A percentile compares a stretch with the other conserved stretches of the same genome.
phyloP scores from a whole-genome alignment of 1,139 yeast species.

The Nakaseomyces kungkrabaensis region DNA sequence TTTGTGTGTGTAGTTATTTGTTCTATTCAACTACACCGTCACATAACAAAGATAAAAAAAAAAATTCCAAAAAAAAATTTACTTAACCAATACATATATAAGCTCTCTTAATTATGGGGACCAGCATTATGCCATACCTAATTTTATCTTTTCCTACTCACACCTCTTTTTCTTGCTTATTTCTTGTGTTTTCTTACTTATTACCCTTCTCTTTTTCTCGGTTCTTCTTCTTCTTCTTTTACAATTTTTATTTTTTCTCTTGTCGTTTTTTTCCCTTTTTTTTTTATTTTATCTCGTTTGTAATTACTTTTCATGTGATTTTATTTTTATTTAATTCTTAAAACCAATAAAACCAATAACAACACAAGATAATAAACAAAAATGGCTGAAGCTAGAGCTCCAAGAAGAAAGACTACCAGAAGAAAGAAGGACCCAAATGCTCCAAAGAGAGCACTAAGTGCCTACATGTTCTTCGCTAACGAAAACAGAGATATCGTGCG shows the following conservation, averaged over 20 bases:
- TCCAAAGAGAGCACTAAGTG: slow-evolving; percentile 95
- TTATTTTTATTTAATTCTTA: not conserved
- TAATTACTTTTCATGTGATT: not conserved
- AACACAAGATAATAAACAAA: not conserved
- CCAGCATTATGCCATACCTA: not conserved
- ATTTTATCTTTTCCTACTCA: not conserved
- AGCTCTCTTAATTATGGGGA: not conserved
- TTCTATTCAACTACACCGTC: not conserved
- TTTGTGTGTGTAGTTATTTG: no score
- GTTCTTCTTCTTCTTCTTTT: not conserved
- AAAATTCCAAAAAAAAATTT: not conserved
- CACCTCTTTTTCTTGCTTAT: no score
- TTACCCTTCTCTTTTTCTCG: not conserved
- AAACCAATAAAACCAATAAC: not conserved
- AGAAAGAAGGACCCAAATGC: slow-evolving; percentile 80
- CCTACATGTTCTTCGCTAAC: slow-evolving; percentile 97
- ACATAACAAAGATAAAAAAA: not conserved
- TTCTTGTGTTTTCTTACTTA: no score
- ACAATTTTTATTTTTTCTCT: not conserved
- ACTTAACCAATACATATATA: not conserved
- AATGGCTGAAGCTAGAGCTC: slow-evolving; percentile 2
- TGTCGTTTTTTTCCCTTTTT: not conserved
- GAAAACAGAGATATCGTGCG: slow-evolving; percentile 93
- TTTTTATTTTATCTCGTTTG: not conserved
- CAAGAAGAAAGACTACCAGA: slow-evolving; percentile 31